Base-by-base conservation (phyloP, 2,329 filamentous ascomycete genomes). In the Neopestalotiopsis rosae region DNA sequence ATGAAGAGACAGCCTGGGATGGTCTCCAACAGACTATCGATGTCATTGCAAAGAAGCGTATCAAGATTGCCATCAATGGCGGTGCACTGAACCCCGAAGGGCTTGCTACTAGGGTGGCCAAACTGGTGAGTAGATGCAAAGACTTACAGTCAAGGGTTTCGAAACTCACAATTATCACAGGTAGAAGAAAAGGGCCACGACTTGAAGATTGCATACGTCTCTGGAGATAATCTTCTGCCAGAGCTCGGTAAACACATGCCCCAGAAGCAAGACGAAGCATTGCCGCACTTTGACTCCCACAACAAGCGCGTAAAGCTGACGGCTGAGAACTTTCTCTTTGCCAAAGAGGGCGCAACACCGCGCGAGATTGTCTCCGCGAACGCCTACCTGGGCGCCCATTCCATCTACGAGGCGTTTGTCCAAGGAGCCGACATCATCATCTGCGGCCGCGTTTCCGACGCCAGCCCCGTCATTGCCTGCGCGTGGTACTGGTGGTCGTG, bases 61-160 rank as follows among this genome's bases (percentile, higher is more conserved):
- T 87, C 75, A 85, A 84, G 68, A 79, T 87, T 10, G 78, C 86
- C 56, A 78, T 86, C 64, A 88, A 88, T 73, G 86, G 86, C 3
- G 86, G 86, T 2, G 84, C 84, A 5, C 79, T 84, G n/a, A 85
- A 88, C 69, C 86, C 86, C 0, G 79, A 80, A 67, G 84, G 81
- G 0, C 73, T 88, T 17, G 82, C 84, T 1, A 69, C 81, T 67
- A 17, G 34, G 28, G 65, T 67, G 6, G 32, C 30, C 32, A 32
- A 40, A 30, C n/a, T 67, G 17, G 65, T 67, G 40, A 49, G 65
- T 45, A 12, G 1, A 34, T 59, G 10, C 0, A 3, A 24, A n/a
- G 20, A 12, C 24, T 3, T 14, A 17, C 24, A 38, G 1, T 30
- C 9, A 24, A 3, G 32, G 5, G n/a, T 3, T 12, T 14, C 12